Base-by-base conservation (phyloP, 2,329 filamentous ascomycete genomes). In the Exserohilum rostratum region DNA sequence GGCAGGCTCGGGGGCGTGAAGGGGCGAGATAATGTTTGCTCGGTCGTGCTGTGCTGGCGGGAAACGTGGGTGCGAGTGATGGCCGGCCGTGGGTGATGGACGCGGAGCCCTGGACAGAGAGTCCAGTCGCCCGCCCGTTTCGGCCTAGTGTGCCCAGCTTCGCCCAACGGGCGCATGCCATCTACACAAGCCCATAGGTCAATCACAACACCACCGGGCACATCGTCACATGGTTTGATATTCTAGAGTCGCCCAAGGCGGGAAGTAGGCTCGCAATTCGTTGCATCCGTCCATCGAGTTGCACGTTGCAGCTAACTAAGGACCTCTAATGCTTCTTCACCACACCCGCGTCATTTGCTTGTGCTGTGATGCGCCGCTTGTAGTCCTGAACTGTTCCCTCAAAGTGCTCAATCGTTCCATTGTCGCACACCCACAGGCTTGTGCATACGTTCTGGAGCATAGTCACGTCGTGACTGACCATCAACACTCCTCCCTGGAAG, bases 401-500 rank as follows among this genome's bases (percentile, higher is more conserved):
- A 79, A 99, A 99, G 80, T 97, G 93, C 84, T 96, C 91, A 17
- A 99, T 93, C 1, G 89, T 95, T 9, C 95, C 95, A 55, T 89
- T 83, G 75, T 99, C 95, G 72, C 95, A 99, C 60, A 99, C 93
- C 95, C 95, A 99, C 70, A 99, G 79, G 73, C 88, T 95, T 46
- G 83, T 95, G 78, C 95, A 99, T 33, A 99, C 95, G 48, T 90
- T 96, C 81, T 96, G 92, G 76, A 99, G 77, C 91, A 99, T 97
- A 1, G 95, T 98, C 49, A 99, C 95, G 74, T 99, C 95, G 89
- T 99, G 95, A 71, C 90, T 96, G 53, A 99, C 95, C 92, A 99
- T 98, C 68, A 99, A 81, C 51, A 99, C 93, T 75, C 95, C 95
- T 58, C 95, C 95, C 78, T 96, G 85, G 79, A 98, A 99, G 61